Conservation (phyloP, 176 grass and related monocot genomes). For the Musa beccarii region DNA sequence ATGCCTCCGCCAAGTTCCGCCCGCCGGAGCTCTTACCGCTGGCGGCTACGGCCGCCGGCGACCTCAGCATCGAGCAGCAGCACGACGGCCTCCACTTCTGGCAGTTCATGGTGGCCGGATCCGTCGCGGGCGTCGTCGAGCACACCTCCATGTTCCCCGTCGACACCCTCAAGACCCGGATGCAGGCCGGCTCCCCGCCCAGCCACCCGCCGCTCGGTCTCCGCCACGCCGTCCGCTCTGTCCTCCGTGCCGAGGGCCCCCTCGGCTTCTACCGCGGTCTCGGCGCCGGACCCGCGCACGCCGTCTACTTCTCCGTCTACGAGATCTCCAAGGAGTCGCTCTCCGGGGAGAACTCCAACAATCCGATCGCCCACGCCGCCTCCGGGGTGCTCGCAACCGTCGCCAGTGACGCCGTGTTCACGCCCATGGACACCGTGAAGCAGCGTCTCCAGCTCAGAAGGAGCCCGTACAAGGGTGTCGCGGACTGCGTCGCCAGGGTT, state of each 20-base stretch:
- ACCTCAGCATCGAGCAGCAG: not conserved
- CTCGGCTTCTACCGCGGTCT: conserved; percentile 20
- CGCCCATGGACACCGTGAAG: conserved; percentile 23
- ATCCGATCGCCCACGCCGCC: conserved; percentile 9
- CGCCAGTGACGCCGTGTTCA: conserved; percentile 20
- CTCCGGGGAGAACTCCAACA: conserved; percentile 8
- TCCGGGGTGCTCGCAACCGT: conserved; percentile 17
- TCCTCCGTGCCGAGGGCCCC: conserved; percentile 12
- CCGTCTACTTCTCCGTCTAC: conserved; percentile 20
- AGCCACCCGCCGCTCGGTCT: conserved; percentile 11
- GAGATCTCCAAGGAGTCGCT: conserved; percentile 11
- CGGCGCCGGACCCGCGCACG: conserved; percentile 11
- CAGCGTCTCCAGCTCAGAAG: conserved; percentile 17
- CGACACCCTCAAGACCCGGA: conserved; percentile 20
- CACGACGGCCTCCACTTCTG: conserved; percentile 14
- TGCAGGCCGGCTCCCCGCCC: conserved; percentile 1
- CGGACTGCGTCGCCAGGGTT: conserved; percentile 16
- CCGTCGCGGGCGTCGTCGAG: conserved; percentile 21
- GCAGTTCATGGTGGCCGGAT: conserved; percentile 22
- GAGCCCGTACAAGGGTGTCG: conserved; percentile 18
- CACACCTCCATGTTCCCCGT: conserved; percentile 21
- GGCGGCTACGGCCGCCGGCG: not conserved
- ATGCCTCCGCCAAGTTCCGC: conserved; percentile 15
- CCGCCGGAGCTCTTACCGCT: not conserved
- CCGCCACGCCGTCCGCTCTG: conserved; percentile 9